Evolutionary conservation across 768 basidiomycete species (phyloP).

Genomic region (Tricholoma bakamatsutake): DNA sequence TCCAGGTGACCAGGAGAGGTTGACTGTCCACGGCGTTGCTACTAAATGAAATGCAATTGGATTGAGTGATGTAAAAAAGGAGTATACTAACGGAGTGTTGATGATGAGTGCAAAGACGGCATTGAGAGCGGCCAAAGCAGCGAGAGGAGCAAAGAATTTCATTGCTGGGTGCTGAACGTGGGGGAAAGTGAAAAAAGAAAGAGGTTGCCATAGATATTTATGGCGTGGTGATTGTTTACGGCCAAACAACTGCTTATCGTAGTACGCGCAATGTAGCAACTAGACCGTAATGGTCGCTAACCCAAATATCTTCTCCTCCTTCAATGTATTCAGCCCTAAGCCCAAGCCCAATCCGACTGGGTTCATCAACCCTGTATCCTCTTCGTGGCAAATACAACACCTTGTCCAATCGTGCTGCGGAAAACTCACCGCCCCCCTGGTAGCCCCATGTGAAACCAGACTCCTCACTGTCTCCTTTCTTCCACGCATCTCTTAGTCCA

Average conservation of each 20-base stretch:
- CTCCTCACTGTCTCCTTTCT: slow-evolving; percentile 34
- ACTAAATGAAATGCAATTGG: slow-evolving; percentile 25
- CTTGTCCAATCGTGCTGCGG: slow-evolving; percentile 59
- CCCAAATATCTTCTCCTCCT: slow-evolving; percentile 32
- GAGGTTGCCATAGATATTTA: slow-evolving; percentile 15
- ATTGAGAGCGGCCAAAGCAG: slow-evolving; percentile 34
- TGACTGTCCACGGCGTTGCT: slow-evolving; percentile 47
- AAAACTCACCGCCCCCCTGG: slow-evolving; percentile 44
- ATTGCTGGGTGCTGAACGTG: slow-evolving; percentile 32
- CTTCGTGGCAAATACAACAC: slow-evolving; percentile 49
- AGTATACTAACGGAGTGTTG: slow-evolving; percentile 64
- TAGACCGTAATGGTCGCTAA: slow-evolving; percentile 69
- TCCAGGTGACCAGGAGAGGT: slow-evolving; percentile 49
- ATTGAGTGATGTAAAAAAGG: neutral
- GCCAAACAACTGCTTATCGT: slow-evolving; percentile 24
- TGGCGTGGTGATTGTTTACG: slow-evolving; percentile 13
- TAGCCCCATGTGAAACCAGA: slow-evolving; percentile 65
- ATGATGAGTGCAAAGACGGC: slow-evolving; percentile 43
- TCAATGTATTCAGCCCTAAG: slow-evolving; percentile 35
- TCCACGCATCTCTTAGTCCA: slow-evolving; percentile 59
- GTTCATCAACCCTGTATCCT: slow-evolving; percentile 47
- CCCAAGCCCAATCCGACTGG: slow-evolving; percentile 51
- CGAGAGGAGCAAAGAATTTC: slow-evolving; percentile 41
- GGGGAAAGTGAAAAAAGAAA: slow-evolving; percentile 20
- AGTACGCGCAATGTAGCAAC: slow-evolving; percentile 30